Evolutionary conservation across 495 filamentous ascomycete genomes (phyloP), one percentile per base, ranked within the genome.

Genomic region (Glutinoglossum americanum): DNA sequence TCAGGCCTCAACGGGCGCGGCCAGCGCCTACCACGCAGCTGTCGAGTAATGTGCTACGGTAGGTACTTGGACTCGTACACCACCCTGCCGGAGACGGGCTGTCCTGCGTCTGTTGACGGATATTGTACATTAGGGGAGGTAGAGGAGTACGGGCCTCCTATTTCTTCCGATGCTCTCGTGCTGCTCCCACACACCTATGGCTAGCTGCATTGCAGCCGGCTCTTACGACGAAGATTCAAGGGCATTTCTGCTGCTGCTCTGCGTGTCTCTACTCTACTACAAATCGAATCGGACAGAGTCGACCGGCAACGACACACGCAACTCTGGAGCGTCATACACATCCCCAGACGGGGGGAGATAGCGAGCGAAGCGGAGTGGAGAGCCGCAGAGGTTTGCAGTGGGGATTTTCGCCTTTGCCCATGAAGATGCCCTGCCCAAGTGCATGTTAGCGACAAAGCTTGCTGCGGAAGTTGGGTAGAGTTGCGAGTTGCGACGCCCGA

Each of bases 141-240:
- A n/a, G 7, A 41, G 37, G 37, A 41, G 37, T 2, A 41, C 32
- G 32, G 15, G 37, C 37, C 25, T 23, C 47, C 47, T 51, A 51
- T 28, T 51, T 51, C 47, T 51, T 15, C 47, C 47, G 47, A 51
- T 51, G 47, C 47, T 51, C 47, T 51, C 47, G 47, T 51, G 47
- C 47, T 51, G 21, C n/a, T 51, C 47, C 47, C n/a, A n/a, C 4
- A 51, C 21, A 51, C 47, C 17, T 4, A 6, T 19, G 21, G 21
- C 26, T 28, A 51, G 47, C 21, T 51, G 47, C 26, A 51, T 28
- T 51, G 47, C 21, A 1, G 47, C 37, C 37, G 13, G 6, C 13
- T 5, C 13, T 41, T 13, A 41, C 7, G 13, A 13, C 5, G 6
- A 41, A 5, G 17, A 41, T 17, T 9, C n/a, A n/a, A n/a, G n/a